Percentiles rank a stretch among this genome's conserved stretches.
Conservation (phyloP, 495 filamentous ascomycete genomes). For the Hypoxylon cercidicola region DNA sequence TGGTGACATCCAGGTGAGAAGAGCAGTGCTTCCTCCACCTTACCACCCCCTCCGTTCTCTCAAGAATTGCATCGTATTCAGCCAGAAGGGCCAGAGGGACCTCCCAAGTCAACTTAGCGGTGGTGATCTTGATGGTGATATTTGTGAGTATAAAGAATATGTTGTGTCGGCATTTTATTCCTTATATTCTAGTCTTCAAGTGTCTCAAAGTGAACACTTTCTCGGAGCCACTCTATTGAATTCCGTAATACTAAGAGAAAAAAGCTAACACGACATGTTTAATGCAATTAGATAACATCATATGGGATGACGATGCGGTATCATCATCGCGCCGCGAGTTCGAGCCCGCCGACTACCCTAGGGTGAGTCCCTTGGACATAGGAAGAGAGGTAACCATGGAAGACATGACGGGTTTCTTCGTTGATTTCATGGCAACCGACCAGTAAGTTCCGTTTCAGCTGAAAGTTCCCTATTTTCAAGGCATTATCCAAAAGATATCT, state of each 20-base stretch:
- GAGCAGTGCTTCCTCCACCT: slow-evolving; percentile 60
- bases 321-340: slow-evolving; percentile 45
- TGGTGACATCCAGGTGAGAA: slow-evolving; percentile 77
- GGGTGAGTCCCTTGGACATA: slow-evolving; percentile 63
- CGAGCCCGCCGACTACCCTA: slow-evolving; percentile 73
- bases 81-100: slow-evolving; percentile 72
- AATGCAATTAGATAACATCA: too few species aligned
- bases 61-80: slow-evolving; percentile 82
- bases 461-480: too few species aligned
- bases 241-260: too few species aligned
- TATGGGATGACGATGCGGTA: slow-evolving; percentile 67
- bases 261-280: too few species aligned
- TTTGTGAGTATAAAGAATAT: too few species aligned
- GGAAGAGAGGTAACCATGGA: slow-evolving; percentile 60
- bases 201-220: too few species aligned
- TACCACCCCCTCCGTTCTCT: slow-evolving; percentile 68
- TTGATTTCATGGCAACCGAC: slow-evolving; percentile 82
- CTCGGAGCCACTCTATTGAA: too few species aligned
- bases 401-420: slow-evolving; percentile 82
- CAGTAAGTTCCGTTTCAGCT: slow-evolving; percentile 42
- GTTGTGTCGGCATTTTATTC: too few species aligned
- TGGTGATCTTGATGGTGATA: slow-evolving; percentile 85
- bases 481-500: too few species aligned
- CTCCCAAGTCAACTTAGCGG: slow-evolving; percentile 80
- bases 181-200: too few species aligned